Percentiles rank a stretch among this genome's conserved stretches.
Evolutionary conservation across 345 rosid genomes (phyloP).

Genomic region (Alliaria petiolata): DNA sequence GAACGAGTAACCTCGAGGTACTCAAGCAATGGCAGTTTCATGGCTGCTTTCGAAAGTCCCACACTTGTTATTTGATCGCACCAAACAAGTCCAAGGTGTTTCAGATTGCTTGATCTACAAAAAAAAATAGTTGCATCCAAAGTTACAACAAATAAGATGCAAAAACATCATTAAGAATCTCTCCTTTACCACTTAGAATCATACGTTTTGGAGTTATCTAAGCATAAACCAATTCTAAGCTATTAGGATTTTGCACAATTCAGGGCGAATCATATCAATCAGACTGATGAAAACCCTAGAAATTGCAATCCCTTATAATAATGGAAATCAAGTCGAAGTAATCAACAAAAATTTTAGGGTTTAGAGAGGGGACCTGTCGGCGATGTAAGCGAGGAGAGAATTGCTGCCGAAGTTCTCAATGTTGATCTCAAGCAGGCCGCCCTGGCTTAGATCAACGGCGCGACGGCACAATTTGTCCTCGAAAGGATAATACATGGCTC

Average conservation of each 20-base stretch:
- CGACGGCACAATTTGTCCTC: conserved; percentile 28
- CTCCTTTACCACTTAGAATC: conserved; percentile 19
- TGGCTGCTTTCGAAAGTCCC: conserved; percentile 15
- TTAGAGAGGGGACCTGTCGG: conserved; percentile 31
- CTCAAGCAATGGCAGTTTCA: neutral
- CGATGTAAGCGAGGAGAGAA: conserved; percentile 42
- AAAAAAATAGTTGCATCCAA: neutral
- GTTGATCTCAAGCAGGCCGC: conserved; percentile 40
- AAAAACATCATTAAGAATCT: neutral
- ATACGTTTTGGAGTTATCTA: neutral
- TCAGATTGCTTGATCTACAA: conserved; percentile 32
- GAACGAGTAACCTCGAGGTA: neutral
- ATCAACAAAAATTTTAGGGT: no score
- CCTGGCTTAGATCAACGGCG: conserved; percentile 58
- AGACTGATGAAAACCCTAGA: neutral
- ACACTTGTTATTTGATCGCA: neutral
- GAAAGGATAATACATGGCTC: neutral
- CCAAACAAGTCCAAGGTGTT: conserved; percentile 36
- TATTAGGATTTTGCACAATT: no score
- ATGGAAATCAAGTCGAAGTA: neutral
- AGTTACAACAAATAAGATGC: neutral
- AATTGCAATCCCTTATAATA: neutral
- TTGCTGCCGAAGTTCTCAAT: conserved; percentile 31
- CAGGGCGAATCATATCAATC: no score
- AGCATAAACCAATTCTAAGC: no score